Evolutionary conservation across 768 basidiomycete species (phyloP), one percentile per base, ranked within the genome.

Genomic region (Lactifluus hygrophoroides): DNA sequence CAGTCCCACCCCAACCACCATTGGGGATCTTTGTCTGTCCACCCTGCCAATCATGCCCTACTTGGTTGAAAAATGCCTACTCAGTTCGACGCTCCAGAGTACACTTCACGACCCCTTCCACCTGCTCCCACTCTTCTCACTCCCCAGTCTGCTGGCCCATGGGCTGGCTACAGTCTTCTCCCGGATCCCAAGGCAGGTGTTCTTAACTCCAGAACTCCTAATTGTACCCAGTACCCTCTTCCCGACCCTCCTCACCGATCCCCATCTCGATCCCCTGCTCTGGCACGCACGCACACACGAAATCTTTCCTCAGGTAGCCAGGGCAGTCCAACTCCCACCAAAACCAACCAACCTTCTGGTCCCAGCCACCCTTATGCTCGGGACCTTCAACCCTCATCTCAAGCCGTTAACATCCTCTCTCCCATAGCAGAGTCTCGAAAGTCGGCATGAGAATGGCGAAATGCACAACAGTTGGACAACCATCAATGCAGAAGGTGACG

Each of bases 401-500:
- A n/a, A n/a, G n/a, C n/a, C n/a, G n/a, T n/a, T n/a, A n/a, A n/a
- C n/a, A 86, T 59, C 32, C 77, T 91, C 47, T 89, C 89, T 1
- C 89, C 88, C 0, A 88, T 91, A 54, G 76, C 82, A 25, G 88
- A 91, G 67, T 72, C 79, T n/a, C n/a, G n/a, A n/a, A n/a, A n/a
- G n/a, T n/a, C n/a, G n/a, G n/a, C n/a, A n/a, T n/a, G n/a, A n/a
- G n/a, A n/a, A n/a, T n/a, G n/a, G n/a, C n/a, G n/a, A n/a, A n/a
- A n/a, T n/a, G n/a, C n/a, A n/a, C n/a, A n/a, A n/a, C n/a, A n/a
- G n/a, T n/a, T n/a, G n/a, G n/a, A n/a, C n/a, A n/a, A n/a, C n/a
- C n/a, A n/a, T n/a, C n/a, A n/a, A n/a, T n/a, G n/a, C n/a, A n/a
- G n/a, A n/a, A n/a, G n/a, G n/a, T n/a, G n/a, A n/a, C n/a, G n/a